Evolutionary conservation across 768 basidiomycete genomes (phyloP).

Genomic region (Filobasidium floriforme): DNA sequence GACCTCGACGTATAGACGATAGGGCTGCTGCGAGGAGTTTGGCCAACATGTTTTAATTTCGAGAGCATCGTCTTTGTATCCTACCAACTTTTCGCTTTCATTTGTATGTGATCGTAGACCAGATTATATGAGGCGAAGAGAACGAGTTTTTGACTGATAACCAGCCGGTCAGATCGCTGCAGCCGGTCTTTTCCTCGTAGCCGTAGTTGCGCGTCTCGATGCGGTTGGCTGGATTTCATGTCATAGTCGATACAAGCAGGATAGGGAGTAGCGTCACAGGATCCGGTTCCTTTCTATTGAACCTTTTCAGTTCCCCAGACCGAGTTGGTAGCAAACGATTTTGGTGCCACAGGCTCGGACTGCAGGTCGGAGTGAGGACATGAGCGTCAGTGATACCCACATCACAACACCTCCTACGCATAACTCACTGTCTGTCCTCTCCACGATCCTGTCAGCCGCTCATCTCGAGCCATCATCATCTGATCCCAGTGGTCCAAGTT

Average conservation of each 20-base stretch:
- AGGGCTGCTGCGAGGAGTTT: slow-evolving; percentile 80
- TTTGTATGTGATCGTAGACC: no score
- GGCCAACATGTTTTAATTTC: slow-evolving; percentile 53
- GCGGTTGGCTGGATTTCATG: background rate
- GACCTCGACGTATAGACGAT: slow-evolving; percentile 55
- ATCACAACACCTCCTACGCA: no score
- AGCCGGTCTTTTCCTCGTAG: background rate
- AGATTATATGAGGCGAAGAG: no score
- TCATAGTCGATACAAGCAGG: slow-evolving; percentile 4
- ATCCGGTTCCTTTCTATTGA: slow-evolving; percentile 17
- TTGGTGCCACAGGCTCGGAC: slow-evolving; percentile 63
- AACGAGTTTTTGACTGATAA: no score
- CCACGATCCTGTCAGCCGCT: slow-evolving; percentile 71
- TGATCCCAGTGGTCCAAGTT: slow-evolving; percentile 83
- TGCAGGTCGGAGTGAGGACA: slow-evolving; percentile 35
- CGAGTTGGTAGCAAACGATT: slow-evolving; percentile 64
- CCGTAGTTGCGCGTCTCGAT: background rate
- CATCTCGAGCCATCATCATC: slow-evolving; percentile 92
- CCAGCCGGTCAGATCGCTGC: no score
- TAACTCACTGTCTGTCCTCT: slow-evolving; percentile 75
- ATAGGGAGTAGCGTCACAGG: no score
- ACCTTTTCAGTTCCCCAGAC: slow-evolving; percentile 63
- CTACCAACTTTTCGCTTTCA: no score
- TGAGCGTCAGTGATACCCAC: background rate
- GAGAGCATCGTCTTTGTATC: background rate